These are phyloP conservation scores for Crithidia acanthocephali DNA, from an alignment of 208 protist species.

Conservation along the genomic window DNA sequence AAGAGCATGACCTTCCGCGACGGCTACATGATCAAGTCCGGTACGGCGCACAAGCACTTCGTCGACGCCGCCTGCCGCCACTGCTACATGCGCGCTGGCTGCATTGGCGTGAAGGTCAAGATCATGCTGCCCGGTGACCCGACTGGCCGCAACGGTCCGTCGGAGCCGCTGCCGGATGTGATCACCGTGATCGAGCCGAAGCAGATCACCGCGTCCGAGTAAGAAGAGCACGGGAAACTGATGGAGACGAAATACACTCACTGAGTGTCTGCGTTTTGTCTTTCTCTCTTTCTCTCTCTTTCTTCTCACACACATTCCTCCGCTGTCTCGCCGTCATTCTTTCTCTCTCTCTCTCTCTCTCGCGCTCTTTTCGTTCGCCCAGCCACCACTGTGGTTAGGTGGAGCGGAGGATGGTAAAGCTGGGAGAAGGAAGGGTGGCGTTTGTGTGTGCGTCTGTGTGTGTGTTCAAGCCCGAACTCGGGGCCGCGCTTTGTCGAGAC, in stretches of 20 bases:
- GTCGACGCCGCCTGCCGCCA: slow-evolving; percentile 97
- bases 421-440: neutral
- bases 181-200: slow-evolving; percentile 70
- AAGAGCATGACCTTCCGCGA: slow-evolving; percentile 99
- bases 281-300: slow-evolving; percentile 11
- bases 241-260: neutral
- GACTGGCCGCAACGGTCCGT: slow-evolving; percentile 58
- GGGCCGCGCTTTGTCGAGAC: neutral
- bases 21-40: slow-evolving; percentile 99
- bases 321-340: no score
- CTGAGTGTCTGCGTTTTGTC: neutral
- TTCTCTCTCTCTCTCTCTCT: slow-evolving; percentile 6
- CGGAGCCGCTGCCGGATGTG: slow-evolving; percentile 77
- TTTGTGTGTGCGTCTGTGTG: neutral
- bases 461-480: neutral
- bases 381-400: neutral
- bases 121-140: slow-evolving; percentile 99
- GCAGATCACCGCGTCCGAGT: slow-evolving; percentile 34
- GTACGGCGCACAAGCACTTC: slow-evolving; percentile 93
- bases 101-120: slow-evolving; percentile 98
- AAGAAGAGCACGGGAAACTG: neutral
- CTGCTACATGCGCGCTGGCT: slow-evolving; percentile 98
- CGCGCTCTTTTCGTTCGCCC: neutral
- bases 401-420: neutral
- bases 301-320: no score